phyloP scores from a whole-genome alignment of 208 protist species.

The Leishmania tarentolae region DNA sequence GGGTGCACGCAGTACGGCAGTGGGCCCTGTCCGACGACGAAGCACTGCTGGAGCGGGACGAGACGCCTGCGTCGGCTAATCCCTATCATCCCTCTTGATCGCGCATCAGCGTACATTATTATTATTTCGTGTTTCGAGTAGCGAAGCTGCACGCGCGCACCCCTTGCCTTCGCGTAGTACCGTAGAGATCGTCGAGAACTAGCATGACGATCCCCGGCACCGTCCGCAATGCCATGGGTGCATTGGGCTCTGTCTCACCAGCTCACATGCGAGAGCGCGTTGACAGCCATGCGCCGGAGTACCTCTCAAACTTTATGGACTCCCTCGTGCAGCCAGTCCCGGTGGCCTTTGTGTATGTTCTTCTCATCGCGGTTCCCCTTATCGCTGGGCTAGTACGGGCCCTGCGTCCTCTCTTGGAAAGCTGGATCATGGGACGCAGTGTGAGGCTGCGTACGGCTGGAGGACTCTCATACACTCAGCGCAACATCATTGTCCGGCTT shows the following conservation, averaged over 20 bases:
- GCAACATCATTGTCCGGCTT: constrained; percentile 22
- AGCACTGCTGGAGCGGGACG: no score
- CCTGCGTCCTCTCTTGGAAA: constrained; percentile 20
- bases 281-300: background rate
- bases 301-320: background rate
- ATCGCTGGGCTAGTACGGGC: constrained; percentile 24
- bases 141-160: background rate
- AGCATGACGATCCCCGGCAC: background rate
- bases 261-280: background rate
- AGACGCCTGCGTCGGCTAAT: no score
- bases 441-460: background rate
- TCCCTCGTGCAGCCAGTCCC: background rate
- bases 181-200: background rate
- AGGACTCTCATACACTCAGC: constrained; percentile 4
- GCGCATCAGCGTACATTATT: no score
- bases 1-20: no score
- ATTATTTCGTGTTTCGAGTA: no score
- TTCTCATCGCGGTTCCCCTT: constrained; percentile 30
- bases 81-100: no score
- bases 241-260: background rate
- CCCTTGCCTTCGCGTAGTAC: background rate
- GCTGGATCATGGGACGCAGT: background rate
- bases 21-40: no score
- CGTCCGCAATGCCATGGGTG: background rate
- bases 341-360: constrained; percentile 2